phyloP scores from a whole-genome alignment of 2,329 filamentous ascomycete genomes.

The Nakataea oryzae region DNA sequence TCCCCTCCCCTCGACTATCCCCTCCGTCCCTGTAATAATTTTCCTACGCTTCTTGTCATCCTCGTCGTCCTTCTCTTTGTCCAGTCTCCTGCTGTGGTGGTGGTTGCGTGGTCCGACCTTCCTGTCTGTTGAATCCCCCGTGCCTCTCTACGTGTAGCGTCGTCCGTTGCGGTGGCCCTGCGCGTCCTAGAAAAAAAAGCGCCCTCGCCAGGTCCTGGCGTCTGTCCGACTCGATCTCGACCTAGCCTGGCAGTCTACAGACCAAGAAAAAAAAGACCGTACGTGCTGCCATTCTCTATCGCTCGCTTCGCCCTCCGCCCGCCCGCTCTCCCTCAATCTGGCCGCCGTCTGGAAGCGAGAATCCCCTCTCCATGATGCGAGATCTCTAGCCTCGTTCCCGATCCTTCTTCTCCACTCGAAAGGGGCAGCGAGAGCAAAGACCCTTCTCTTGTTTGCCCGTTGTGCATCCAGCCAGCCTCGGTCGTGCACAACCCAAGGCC shows the following conservation, averaged over 20 bases:
- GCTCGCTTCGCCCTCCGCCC: not conserved
- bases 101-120: not conserved
- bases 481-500: not conserved
- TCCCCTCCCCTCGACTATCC: not conserved
- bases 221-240: not conserved
- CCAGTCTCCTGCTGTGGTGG: constrained; percentile 5
- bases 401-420: not conserved
- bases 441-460: not conserved
- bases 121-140: constrained; percentile 5
- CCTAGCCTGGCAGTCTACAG: not conserved
- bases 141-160: not conserved
- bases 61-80: constrained; percentile 8
- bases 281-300: not conserved
- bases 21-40: constrained; percentile 1
- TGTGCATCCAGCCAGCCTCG: not conserved
- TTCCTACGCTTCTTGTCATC: constrained; percentile 6
- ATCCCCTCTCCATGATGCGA: not conserved
- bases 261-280: not conserved
- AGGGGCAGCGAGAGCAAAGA: not conserved
- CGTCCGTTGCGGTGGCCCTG: too few species aligned
- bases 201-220: not conserved
- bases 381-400: not conserved
- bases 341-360: not conserved
- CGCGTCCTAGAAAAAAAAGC: not conserved
- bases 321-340: not conserved